Base-by-base conservation (phyloP, 345 rosid genomes). In the Sapria himalayana region DNA sequence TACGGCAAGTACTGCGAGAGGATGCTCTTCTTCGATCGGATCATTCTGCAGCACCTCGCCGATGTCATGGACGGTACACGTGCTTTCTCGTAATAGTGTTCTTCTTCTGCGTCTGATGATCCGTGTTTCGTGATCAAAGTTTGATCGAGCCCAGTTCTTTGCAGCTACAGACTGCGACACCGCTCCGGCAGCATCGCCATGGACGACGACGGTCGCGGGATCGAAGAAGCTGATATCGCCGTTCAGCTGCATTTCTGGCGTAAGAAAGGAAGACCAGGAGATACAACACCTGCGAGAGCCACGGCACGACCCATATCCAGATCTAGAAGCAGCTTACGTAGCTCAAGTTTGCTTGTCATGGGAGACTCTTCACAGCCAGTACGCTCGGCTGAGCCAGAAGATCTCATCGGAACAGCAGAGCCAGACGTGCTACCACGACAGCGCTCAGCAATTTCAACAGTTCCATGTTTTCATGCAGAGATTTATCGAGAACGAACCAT, bases 281-380 rank as follows among this genome's bases (percentile, higher is more conserved):
- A 46, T 50, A 1, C 74, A 79, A 55, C 61, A 56, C 43, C 58
- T 74, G 46, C 85, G 70, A 44, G 66, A 52, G 60, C 46, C 65
- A 3, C 63, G 54, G 40, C 19, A 37, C 13, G 63, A 72, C 24
- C 67, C 75, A 22, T 74, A 56, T 52, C 81, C 61, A 25, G 93
- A 82, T 63, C 62, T 89, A 25, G 98, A 89, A 55, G 66, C 54
- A 24, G 85, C 93, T 3, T 89, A 89, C 52, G 81, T 89, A 34
- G 93, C 81, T 63, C 98, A 84, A n/a, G 51, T 75, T 50, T 82
- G 93, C 71, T 67, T 89, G 59, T 72, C 95, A 13, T 89, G 95
- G 98, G 98, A 89, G 66, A 86, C 89, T 19, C 81, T 89, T 52
- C 98, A 89, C 39, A 76, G 95, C 58, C 98, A 82, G 23, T 82